Evolutionary conservation across 73 alveolate genomes (phyloP).

Genomic region (Paramecium primaurelia): DNA sequence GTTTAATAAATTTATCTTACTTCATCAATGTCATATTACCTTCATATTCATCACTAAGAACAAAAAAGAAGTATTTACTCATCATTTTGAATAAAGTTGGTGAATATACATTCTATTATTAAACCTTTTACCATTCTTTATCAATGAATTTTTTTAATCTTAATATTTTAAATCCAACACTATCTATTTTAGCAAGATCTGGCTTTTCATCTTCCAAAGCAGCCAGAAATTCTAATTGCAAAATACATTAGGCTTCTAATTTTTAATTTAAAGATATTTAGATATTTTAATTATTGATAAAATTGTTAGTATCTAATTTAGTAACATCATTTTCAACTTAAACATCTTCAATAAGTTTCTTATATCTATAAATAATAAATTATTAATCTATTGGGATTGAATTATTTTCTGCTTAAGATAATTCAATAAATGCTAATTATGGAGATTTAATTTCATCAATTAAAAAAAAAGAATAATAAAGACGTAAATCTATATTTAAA

Average conservation of each 20-base stretch:
- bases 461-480: conserved; percentile 7
- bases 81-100: background rate
- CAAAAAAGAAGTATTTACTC: background rate
- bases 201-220: conserved; percentile 7
- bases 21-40: background rate
- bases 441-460: conserved; percentile 9
- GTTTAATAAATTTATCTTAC: background rate
- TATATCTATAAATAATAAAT: conserved; percentile 43
- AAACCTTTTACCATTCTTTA: background rate
- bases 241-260: background rate
- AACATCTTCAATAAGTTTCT: conserved; percentile 25
- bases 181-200: conserved; percentile 35
- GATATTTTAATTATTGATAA: background rate
- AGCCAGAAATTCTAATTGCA: conserved; percentile 18
- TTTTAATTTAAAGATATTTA: background rate
- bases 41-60: conserved; percentile 16
- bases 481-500: background rate
- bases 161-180: background rate
- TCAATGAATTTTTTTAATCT: background rate
- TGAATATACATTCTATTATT: background rate
- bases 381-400: background rate
- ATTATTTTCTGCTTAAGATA: background rate
- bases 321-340: background rate
- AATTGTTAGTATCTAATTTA: background rate
- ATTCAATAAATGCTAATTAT: conserved; percentile 3